Base-by-base conservation (phyloP, 257 asterid species). In the Forsythia suspensa region DNA sequence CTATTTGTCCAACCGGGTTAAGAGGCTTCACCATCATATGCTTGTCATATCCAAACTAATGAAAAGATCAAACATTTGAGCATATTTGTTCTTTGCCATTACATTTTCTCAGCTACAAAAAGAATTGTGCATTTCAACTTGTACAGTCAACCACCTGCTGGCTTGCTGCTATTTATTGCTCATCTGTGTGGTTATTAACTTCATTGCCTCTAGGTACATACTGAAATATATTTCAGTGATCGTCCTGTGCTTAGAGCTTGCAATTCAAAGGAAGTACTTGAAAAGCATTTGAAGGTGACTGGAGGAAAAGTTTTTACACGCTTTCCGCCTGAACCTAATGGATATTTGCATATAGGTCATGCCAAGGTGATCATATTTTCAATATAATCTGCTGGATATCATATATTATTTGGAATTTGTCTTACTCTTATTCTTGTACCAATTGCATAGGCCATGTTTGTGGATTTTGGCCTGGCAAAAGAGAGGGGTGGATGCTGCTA, bases 261-360 rank as follows among this genome's bases (percentile, higher is more conserved):
- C 90, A 96, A 96, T 84, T 82, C 97, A 21, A 96, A 89, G 85
- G 96, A 86, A 79, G 76, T 90, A 75, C 97, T 94, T 72, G 95
- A 94, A 40, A 91, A 84, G 67, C 99, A 96, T 89, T 83, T 96
- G 88, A 88, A 87, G 85, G 77, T 81, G 70, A 94, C 98, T 15
- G 91, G 91, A 65, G 91, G 97, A 76, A 96, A 89, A 84, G 89
- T 96, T 78, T 81, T 51, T 82, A 96, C 99, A 10, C 97, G 99
- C 21, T 96, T 96, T 82, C 99, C 99, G 42, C 99, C 99, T 46
- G 99, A 96, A 86, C 99, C 99, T 48, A 96, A 96, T 85, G 99
- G 99, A 73, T 94, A 88, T 87, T 86, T 96, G 65, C 99, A 95
- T 83, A 95, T 95, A 57, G 99, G 99, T 73, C 99, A 95, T 72